phyloP scores from a whole-genome alignment of 2,329 filamentous ascomycete species.

The Pseudogymnoascus sp. region DNA sequence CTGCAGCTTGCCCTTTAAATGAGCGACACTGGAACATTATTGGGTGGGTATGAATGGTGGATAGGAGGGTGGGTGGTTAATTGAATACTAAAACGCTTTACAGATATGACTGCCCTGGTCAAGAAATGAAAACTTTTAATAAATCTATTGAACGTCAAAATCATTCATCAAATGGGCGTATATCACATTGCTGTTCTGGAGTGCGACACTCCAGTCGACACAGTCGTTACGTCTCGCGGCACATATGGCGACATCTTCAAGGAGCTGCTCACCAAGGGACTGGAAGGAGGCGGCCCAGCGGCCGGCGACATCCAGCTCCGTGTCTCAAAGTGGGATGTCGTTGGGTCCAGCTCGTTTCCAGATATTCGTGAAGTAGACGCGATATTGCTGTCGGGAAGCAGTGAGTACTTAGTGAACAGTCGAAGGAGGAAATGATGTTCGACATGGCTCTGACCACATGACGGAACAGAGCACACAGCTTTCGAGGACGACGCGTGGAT shows the following conservation, averaged over 20 bases:
- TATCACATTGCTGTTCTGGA: constrained; percentile 1
- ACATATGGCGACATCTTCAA: not conserved
- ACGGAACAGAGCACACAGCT: constrained; percentile 63
- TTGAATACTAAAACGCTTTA: not conserved
- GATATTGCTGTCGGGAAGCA: not conserved
- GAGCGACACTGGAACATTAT: not conserved
- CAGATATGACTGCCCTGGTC: not conserved
- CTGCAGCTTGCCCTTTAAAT: not conserved
- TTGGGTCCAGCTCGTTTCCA: not conserved
- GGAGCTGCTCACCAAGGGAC: not conserved
- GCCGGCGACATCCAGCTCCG: not conserved
- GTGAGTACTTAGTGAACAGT: not conserved
- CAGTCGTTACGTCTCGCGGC: not conserved
- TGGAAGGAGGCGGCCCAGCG: not conserved
- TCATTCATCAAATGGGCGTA: not conserved
- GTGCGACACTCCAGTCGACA: not conserved
- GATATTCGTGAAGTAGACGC: not conserved
- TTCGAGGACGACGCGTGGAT: constrained; percentile 74
- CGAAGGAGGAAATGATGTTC: not conserved
- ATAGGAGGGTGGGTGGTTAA: not conserved
- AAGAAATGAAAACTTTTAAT: not conserved
- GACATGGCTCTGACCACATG: not conserved
- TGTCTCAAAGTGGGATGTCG: not conserved
- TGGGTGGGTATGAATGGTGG: not conserved
- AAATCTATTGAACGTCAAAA: not conserved